Percentiles rank a stretch among this genome's conserved stretches.
Conservation (phyloP, 495 filamentous ascomycete species). For the Entonaema liquescens region DNA sequence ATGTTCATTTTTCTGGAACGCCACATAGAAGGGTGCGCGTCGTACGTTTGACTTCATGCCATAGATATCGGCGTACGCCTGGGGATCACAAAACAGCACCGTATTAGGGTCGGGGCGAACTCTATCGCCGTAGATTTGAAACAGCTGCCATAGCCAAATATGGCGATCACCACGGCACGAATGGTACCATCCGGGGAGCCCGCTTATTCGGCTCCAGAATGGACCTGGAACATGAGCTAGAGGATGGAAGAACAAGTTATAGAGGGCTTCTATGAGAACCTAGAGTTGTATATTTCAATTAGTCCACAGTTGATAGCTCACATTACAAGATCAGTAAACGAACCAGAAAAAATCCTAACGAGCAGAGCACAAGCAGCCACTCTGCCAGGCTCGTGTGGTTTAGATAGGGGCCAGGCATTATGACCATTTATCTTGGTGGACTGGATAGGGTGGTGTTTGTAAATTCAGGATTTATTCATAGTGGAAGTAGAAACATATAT, state of each 20-base stretch:
- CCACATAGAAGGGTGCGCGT: constrained; percentile 40
- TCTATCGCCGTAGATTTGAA: constrained; percentile 43
- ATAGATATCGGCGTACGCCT: constrained; percentile 43
- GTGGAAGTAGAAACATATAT: too few relatives aligned
- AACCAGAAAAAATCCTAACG: neutral
- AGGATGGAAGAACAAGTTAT: constrained; percentile 41
- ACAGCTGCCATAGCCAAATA: constrained; percentile 38
- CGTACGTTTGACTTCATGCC: constrained; percentile 44
- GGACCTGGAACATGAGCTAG: constrained; percentile 37
- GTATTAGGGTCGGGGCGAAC: constrained; percentile 43
- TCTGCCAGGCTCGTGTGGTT: neutral
- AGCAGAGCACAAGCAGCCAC: neutral
- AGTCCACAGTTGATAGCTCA: neutral
- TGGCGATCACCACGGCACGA: constrained; percentile 37
- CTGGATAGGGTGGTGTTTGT: neutral
- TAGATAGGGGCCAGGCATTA: neutral
- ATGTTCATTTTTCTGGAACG: constrained; percentile 20
- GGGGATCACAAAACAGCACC: constrained; percentile 43
- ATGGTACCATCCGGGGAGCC: constrained; percentile 37
- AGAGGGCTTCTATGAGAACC: neutral
- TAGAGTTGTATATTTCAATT: neutral
- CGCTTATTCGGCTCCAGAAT: constrained; percentile 18
- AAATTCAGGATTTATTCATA: too few relatives aligned
- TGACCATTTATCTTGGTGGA: neutral
- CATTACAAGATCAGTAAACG: neutral